These are phyloP conservation scores for Tolypocladium album DNA, from an alignment of 2,329 filamentous ascomycete genomes.

Conservation along the genomic window DNA sequence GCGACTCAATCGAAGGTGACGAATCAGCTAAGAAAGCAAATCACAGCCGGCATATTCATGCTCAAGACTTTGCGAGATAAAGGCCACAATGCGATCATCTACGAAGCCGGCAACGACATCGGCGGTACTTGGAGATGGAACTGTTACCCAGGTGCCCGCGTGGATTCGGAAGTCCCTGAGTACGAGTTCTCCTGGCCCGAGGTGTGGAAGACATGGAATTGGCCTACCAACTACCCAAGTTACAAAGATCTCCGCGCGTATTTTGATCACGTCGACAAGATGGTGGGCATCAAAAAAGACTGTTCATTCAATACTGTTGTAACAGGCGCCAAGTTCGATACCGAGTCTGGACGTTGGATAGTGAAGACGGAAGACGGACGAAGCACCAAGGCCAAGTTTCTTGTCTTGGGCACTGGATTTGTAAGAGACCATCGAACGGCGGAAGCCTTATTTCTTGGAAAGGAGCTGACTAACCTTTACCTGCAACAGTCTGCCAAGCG, in stretches of 20 bases:
- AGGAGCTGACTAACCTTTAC: background rate
- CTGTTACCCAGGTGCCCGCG: constrained; percentile 41
- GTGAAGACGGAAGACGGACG: constrained; percentile 39
- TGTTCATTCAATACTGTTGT: constrained; percentile 46
- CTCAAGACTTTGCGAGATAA: constrained; percentile 39
- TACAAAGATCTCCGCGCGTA: constrained; percentile 43
- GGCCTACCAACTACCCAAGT: constrained; percentile 39
- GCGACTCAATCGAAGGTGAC: background rate
- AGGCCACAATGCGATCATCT: constrained; percentile 36
- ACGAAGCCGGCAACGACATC: constrained; percentile 38
- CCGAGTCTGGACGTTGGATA: constrained; percentile 33
- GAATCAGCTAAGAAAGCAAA: background rate
- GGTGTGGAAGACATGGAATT: constrained; percentile 45
- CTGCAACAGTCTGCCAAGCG: constrained; percentile 38
- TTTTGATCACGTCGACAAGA: constrained; percentile 48
- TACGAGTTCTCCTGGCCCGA: constrained; percentile 44
- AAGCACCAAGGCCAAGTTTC: constrained; percentile 35
- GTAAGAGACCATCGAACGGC: constrained; percentile 11
- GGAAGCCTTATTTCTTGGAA: background rate
- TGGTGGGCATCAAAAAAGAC: constrained; percentile 44
- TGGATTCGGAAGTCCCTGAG: constrained; percentile 42
- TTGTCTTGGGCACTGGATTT: constrained; percentile 44
- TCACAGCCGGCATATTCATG: constrained; percentile 33
- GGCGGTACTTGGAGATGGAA: constrained; percentile 49
- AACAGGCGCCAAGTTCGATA: constrained; percentile 39